Conservation (phyloP, 2,329 filamentous ascomycete genomes). For the Domatiomyces globalis region DNA sequence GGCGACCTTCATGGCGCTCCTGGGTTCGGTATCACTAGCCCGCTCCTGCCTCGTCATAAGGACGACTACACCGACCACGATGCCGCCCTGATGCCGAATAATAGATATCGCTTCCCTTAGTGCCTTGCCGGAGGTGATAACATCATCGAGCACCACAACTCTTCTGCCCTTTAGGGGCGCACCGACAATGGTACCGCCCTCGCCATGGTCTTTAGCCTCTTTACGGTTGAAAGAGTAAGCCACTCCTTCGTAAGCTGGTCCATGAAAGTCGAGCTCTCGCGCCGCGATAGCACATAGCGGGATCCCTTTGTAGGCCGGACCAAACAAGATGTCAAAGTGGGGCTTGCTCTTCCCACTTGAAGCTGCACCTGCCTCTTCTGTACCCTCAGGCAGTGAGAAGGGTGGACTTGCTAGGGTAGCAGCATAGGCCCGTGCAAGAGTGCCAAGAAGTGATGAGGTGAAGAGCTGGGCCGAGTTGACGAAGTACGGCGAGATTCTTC, state of each 20-base stretch:
- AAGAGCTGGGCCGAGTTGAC: constrained; percentile 93
- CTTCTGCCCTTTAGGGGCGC: constrained; percentile 70
- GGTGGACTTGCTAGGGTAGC: constrained; percentile 39
- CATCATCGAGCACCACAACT: constrained; percentile 86
- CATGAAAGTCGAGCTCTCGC: constrained; percentile 58
- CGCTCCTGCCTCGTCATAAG: constrained; percentile 59
- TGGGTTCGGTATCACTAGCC: constrained; percentile 51
- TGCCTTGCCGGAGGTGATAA: constrained; percentile 89
- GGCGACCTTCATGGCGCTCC: constrained; percentile 76
- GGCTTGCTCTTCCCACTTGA: constrained; percentile 36
- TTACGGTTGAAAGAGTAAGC: constrained; percentile 92
- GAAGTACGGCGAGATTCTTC: constrained; percentile 84
- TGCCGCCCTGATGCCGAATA: constrained; percentile 72
- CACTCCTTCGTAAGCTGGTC: constrained; percentile 35
- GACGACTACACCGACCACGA: constrained; percentile 74
- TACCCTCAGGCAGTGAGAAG: constrained; percentile 23
- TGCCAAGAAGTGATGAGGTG: constrained; percentile 59
- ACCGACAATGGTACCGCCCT: constrained; percentile 86
- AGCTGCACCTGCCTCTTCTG: constrained; percentile 16
- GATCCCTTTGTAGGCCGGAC: constrained; percentile 91
- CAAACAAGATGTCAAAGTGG: constrained; percentile 63
- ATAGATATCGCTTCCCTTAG: constrained; percentile 85
- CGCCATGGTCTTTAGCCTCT: constrained; percentile 90
- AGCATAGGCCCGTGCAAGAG: constrained; percentile 72
- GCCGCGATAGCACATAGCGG: constrained; percentile 68